These are phyloP conservation scores for Aspergillus tamarii DNA, from an alignment of 2,329 filamentous ascomycete genomes.

Conservation along the genomic window DNA sequence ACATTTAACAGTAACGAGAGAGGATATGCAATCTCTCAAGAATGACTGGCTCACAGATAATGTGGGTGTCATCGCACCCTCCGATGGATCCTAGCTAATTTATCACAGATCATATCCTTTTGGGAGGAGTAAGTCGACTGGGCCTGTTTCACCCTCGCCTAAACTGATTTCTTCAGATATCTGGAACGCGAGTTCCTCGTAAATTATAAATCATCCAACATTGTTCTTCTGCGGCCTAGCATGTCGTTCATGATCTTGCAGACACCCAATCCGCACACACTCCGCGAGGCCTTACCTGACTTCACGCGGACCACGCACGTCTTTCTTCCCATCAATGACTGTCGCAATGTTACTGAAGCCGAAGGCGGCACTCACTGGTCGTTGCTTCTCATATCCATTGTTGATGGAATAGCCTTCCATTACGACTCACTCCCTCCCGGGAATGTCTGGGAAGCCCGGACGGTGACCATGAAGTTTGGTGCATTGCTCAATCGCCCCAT, in stretches of 20 bases:
- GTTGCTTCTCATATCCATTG: constrained; percentile 81
- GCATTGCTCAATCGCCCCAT: constrained; percentile 69
- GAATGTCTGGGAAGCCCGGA: constrained; percentile 74
- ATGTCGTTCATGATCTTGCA: constrained; percentile 93
- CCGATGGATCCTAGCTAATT: constrained; percentile 27
- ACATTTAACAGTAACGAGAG: constrained; percentile 69
- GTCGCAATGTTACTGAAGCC: constrained; percentile 71
- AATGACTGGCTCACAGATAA: constrained; percentile 98
- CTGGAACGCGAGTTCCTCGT: constrained; percentile 86
- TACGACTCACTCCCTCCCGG: constrained; percentile 83
- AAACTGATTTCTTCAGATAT: constrained; percentile 54
- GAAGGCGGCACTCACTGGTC: constrained; percentile 96
- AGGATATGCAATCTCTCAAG: constrained; percentile 86
- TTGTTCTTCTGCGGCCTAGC: constrained; percentile 85
- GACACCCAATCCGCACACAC: constrained; percentile 59
- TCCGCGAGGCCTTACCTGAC: constrained; percentile 74
- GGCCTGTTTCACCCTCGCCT: constrained; percentile 1
- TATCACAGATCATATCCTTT: constrained; percentile 80
- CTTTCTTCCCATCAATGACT: constrained; percentile 95
- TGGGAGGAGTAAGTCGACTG: constrained; percentile 80
- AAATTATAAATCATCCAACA: constrained; percentile 79
- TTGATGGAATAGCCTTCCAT: constrained; percentile 92
- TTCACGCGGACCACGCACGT: constrained; percentile 84
- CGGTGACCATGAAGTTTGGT: constrained; percentile 70
- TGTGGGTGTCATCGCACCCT: constrained; percentile 54